Percentiles rank a stretch among this genome's conserved stretches.
Evolutionary conservation across 805 yeast species (phyloP).

Genomic region (Saturnispora silvae): DNA sequence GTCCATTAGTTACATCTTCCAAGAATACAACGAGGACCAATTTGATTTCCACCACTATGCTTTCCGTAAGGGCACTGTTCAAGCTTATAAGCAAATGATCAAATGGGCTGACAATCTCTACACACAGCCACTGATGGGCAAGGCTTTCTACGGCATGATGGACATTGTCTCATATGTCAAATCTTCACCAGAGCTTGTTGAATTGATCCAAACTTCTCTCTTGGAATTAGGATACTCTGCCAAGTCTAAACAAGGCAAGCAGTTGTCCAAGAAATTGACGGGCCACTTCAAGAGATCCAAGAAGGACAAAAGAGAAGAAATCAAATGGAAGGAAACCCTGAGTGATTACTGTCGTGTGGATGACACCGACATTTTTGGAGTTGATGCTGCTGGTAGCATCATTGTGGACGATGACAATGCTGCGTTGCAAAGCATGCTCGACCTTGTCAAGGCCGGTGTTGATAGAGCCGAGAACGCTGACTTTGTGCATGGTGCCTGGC

Average conservation of each 20-base stretch:
- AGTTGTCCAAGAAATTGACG: background rate
- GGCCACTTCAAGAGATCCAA: conserved; percentile 27
- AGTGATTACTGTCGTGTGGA: conserved; percentile 31
- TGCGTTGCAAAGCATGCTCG: conserved; percentile 27
- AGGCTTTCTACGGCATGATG: conserved; percentile 59
- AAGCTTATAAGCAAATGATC: conserved; percentile 68
- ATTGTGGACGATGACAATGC: conserved; percentile 20
- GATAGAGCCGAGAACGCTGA: conserved; percentile 1
- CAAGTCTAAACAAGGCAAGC: conserved; percentile 4
- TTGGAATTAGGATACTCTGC: conserved; percentile 7
- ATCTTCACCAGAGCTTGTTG: conserved; percentile 17
- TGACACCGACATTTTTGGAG: conserved; percentile 55
- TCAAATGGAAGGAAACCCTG: conserved; percentile 45
- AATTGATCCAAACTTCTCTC: conserved; percentile 7
- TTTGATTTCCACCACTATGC: conserved; percentile 91
- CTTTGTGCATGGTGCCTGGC: conserved; percentile 11
- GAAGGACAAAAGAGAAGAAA: conserved; percentile 47
- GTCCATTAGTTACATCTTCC: conserved; percentile 56
- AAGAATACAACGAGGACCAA: conserved; percentile 72
- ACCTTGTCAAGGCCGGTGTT: conserved; percentile 7
- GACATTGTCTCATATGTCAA: conserved; percentile 38
- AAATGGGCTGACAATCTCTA: conserved; percentile 75
- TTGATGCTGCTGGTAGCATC: conserved; percentile 24
- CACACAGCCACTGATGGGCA: conserved; percentile 57
- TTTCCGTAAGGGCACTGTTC: conserved; percentile 80